Evolutionary conservation across 352 stramenopile genomes (phyloP), one percentile per base, ranked within the genome.

Genomic region (Phytopythium aichiense): DNA sequence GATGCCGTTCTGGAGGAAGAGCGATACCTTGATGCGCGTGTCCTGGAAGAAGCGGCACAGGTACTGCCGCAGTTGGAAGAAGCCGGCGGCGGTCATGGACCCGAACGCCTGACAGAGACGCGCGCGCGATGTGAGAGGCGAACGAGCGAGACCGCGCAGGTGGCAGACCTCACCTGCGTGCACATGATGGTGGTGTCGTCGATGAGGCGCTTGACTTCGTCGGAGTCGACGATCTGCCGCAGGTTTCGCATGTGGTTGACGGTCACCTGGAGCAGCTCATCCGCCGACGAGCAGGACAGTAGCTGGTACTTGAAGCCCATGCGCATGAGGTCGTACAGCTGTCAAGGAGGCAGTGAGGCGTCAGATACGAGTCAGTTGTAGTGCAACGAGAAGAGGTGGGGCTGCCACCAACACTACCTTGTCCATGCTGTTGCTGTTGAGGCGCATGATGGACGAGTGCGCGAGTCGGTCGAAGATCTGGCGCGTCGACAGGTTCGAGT

Each of bases 261-360:
- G 4, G 87, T 96, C 28, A 97, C 84, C 40, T 95, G 79, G 7
- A 97, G 65, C n/a, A 96, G 70, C 51, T 97, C 84, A 42, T 94
- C 81, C 4, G 89, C 84, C 20, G 81, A 94, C 13, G 80, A 77
- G 59, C 84, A 95, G 9, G 73, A 80, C 25, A 97, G 56, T 6
- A 96, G 60, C 63, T 98, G 92, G 67, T 94, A 95, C 73, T 98
- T 98, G 74, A 97, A 96, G n/a, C 89, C 92, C 92, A 98, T 97
- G 58, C 88, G 91, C 87, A 98, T 97, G 60, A 98, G 74, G 54
- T 97, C 92, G 71, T 97, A 98, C 30, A 98, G 85, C 83, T 66
- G 42, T 35, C 11, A 9, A 60, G 20, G 42, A 63, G 11, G 43
- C 1, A 33, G 56, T 13, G 40, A 25, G 40, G 53, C 25, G 37